Evolutionary conservation across 148 eudicot genomes (phyloP), one percentile per base, ranked within the genome.

Genomic region (Drosera capensis): DNA sequence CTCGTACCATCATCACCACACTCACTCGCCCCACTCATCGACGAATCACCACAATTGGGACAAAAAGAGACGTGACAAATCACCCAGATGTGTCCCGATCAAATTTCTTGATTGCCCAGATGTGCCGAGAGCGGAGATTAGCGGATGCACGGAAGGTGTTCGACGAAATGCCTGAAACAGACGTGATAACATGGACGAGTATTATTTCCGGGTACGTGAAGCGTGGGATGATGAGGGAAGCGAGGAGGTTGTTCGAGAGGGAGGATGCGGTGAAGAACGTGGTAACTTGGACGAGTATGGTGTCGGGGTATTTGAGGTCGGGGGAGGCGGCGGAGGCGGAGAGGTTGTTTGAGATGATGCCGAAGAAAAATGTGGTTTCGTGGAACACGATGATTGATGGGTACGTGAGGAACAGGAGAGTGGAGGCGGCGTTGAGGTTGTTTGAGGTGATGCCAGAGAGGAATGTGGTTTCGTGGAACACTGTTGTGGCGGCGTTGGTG

Each of bases 261-360:
- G 48, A 23, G 19, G 64, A 63, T 35, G 55, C 68, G n/a, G 23
- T 28, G 22, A 65, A 73, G 52, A 65, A 65, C 58, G 71, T 62
- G 31, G 65, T 68, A 30, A 42, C 68, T 36, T 73, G 71, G 68
- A 73, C 68, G 1, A 57, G 71, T 17, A 69, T 69, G 68, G 40
- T 70, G n/a, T 45, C 57, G 5, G 75, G 59, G 9, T 70, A 65
- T 43, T 13, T 73, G 2, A 52, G 51, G 30, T 31, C 23, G 17
- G 8, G 35, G 45, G 49, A 19, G 36, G 25, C 65, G 17, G 45
- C 43, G 0, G 63, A 60, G 14, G 74, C 71, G 5, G 54, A 65
- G 51, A 46, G 37, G 52, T 45, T 70, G 14, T 70, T 70, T 45
- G 21, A 43, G 22, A 42, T 16, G 49, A 70, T 65, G 74, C 63